phyloP scores from a whole-genome alignment of 2,329 filamentous ascomycete genomes.

The Penicillium psychrosexuale region DNA sequence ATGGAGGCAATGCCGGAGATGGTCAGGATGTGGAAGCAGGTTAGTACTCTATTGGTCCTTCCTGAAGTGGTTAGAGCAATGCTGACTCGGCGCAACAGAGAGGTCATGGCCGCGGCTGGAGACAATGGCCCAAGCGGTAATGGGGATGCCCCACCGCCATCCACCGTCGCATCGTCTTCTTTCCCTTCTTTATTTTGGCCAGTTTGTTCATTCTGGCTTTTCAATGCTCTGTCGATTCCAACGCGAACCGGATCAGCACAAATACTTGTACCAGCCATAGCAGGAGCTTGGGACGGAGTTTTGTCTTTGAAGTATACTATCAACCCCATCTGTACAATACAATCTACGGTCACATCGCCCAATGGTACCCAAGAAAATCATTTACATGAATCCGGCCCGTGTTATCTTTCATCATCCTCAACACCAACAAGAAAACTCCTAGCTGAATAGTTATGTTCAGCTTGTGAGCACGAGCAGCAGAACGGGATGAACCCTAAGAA shows the following conservation, averaged over 20 bases:
- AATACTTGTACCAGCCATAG: slow-evolving; percentile 22
- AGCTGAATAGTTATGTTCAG: not conserved
- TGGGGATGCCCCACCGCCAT: not conserved
- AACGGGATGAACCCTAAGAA: not conserved
- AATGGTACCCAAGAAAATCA: slow-evolving; percentile 1
- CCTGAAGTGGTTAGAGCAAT: slow-evolving; percentile 2
- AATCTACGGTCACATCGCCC: slow-evolving; percentile 11
- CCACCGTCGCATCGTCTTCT: slow-evolving; percentile 7
- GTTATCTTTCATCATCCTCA: not conserved
- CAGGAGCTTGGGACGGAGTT: slow-evolving; percentile 26
- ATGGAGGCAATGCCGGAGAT: slow-evolving; percentile 94
- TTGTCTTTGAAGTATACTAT: slow-evolving; percentile 16
- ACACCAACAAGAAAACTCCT: not conserved
- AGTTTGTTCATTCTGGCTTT: slow-evolving; percentile 8
- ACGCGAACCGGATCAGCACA: slow-evolving; percentile 6
- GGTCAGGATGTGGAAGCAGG: slow-evolving; percentile 90
- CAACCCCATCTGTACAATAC: slow-evolving; percentile 22
- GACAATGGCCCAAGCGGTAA: slow-evolving; percentile 64
- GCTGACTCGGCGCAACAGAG: slow-evolving; percentile 49
- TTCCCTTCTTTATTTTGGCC: slow-evolving; percentile 15
- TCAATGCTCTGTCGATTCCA: slow-evolving; percentile 4
- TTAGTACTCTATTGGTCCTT: slow-evolving; percentile 45
- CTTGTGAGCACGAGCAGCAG: not conserved
- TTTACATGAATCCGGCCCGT: not conserved
- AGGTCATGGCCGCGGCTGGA: slow-evolving; percentile 71